Conservation (phyloP, 148 eudicot species). For the Rhododendron kiyosumense region DNA sequence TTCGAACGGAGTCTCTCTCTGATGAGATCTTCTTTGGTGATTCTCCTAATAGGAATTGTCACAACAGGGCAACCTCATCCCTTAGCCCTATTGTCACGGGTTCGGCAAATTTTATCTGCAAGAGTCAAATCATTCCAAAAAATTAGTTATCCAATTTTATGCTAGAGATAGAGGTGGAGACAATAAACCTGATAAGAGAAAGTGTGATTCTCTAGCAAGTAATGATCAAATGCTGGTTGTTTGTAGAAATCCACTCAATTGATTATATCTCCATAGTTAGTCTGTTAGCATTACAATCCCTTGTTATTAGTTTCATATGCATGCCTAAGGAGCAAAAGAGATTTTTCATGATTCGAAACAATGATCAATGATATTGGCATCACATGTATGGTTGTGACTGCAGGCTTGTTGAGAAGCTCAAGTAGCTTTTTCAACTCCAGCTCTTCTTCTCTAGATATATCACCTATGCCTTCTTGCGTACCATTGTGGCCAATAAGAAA, state of each 20-base stretch:
- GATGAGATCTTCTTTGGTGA: not conserved
- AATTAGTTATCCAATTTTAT: not conserved
- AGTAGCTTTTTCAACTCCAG: not conserved
- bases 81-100: not conserved
- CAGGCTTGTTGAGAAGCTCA: not conserved
- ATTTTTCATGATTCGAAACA: not conserved
- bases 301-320: not conserved
- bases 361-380: not conserved
- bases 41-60: not conserved
- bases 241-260: not conserved
- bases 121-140: not conserved
- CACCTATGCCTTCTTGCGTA: not conserved
- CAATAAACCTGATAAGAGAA: not conserved
- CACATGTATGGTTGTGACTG: constrained; percentile 2
- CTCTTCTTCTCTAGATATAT: not conserved
- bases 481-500: not conserved
- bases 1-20: not conserved
- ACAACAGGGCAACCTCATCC: not conserved
- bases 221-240: not conserved
- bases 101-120: not conserved
- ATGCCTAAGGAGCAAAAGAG: not conserved
- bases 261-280: not conserved
- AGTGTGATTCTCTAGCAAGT: not conserved
- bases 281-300: not conserved
- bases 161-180: not conserved